These are phyloP conservation scores for Zea mays DNA, from an alignment of 176 grass and related monocot genomes.

Conservation along the genomic window Zm-B73-REFERENCE-NAM-5.0 NC_050099.1:137570001-137570500, in stretches of 20 bases:
- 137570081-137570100: too few species aligned
- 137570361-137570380: conserved; percentile 68
- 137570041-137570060: too few species aligned
- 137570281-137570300: conserved; percentile 87
- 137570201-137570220: neutral
- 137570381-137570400: conserved; percentile 71
- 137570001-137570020: too few species aligned
- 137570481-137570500: too few species aligned
- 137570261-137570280: conserved; percentile 66
- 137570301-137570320: conserved; percentile 82
- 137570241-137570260: conserved; percentile 71
- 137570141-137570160: too few species aligned
- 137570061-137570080: too few species aligned
- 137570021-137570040: too few species aligned
- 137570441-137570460: too few species aligned
- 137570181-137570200: neutral
- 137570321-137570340: conserved; percentile 7
- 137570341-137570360: conserved; percentile 90
- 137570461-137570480: too few species aligned
- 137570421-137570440: neutral
- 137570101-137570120: too few species aligned
- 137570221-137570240: conserved; percentile 59
- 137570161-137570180: too few species aligned
- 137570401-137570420: conserved; percentile 13
- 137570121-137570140: too few species aligned